phyloP scores from a whole-genome alignment of 208 protist species.

The Ichthyophonus hoferi region DNA sequence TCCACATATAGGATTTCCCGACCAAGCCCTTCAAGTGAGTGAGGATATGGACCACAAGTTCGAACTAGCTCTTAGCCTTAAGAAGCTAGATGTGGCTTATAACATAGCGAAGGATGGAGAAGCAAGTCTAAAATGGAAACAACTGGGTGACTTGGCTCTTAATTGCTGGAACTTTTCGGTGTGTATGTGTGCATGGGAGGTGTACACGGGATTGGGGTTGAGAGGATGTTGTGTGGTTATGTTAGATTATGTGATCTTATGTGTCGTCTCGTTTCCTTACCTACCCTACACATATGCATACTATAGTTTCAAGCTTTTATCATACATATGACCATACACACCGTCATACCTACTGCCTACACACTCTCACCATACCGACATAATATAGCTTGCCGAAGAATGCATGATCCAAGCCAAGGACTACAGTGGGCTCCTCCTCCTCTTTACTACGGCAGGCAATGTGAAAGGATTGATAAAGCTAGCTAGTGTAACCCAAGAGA shows the following conservation, averaged over 20 bases:
- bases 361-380: too few species aligned
- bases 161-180: conserved; percentile 31
- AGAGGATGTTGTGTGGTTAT: too few species aligned
- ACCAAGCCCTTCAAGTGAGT: conserved; percentile 39
- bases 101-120: conserved; percentile 32
- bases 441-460: conserved; percentile 40
- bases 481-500: background rate
- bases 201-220: background rate
- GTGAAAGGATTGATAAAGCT: conserved; percentile 2
- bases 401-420: conserved; percentile 40
- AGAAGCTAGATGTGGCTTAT: conserved; percentile 34
- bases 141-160: conserved; percentile 36
- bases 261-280: too few species aligned
- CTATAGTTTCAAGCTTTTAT: too few species aligned
- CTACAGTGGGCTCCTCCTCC: conserved; percentile 35
- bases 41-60: conserved; percentile 43
- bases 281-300: too few species aligned
- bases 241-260: too few species aligned
- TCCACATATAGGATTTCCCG: background rate
- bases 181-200: background rate
- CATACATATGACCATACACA: too few species aligned
- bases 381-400: conserved; percentile 34
- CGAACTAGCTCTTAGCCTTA: conserved; percentile 43
- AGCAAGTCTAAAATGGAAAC: conserved; percentile 28
- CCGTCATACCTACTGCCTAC: too few species aligned